Base-by-base conservation (phyloP, 352 stramenopile species). In the Pythium dissimile region DNA sequence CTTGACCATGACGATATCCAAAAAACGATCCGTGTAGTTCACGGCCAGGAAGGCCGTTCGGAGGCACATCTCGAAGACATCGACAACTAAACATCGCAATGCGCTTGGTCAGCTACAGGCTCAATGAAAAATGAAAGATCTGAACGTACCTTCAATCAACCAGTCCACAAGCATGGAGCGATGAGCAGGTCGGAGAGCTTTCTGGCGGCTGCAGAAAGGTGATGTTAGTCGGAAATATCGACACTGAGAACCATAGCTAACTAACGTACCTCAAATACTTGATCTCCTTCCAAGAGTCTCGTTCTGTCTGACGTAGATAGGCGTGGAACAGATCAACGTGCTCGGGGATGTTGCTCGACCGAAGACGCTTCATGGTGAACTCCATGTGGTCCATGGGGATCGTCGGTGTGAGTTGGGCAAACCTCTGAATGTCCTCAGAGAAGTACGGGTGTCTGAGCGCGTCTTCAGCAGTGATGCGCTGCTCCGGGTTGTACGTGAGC, bases 21-120 rank as follows among this genome's bases (percentile, higher is more conserved):
- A 48, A 52, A 90, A 96, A 5, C 87, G 75, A 48, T 97, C 88
- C 3, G 86, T 95, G 69, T 96, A 96, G 63, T 93, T 94, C 8
- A 97, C 84, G n/a, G 87, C 87, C 20, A 97, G 64, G 54, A 96
- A 97, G 11, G 86, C 88, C 23, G 84, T 96, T 23, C 88, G 76
- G 6, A 96, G 64, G 60, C 84, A 96, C 88, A 97, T 97, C 54
- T 97, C 88, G 50, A 97, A 97, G 27, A 96, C 88, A 58, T 97
- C 88, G 34, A 97, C 88, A 26, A 97, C 88, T 91, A 30, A 4
- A n/a, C n/a, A n/a, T n/a, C n/a, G n/a, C n/a, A n/a, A n/a, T n/a
- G n/a, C n/a, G n/a, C n/a, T n/a, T n/a, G n/a, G n/a, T n/a, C n/a
- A n/a, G n/a, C n/a, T n/a, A n/a, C n/a, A n/a, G n/a, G n/a, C n/a